These are phyloP conservation scores for Puccinia coronata DNA, from an alignment of 1,284 basidiomycete genomes.

Conservation along the genomic window DNA sequence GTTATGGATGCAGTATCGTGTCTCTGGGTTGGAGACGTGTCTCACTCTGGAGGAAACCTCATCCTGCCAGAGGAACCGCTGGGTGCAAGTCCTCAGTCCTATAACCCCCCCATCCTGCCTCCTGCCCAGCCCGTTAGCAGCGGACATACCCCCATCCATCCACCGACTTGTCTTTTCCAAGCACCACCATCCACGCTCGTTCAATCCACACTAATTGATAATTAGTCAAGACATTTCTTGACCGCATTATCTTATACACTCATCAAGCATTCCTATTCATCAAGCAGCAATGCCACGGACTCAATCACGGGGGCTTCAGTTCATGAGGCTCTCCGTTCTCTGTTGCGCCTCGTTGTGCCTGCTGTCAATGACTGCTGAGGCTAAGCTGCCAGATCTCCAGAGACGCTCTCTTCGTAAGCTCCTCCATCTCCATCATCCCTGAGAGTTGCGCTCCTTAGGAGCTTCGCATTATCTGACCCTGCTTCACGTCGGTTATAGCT, in stretches of 20 bases:
- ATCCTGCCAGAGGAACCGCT: background rate
- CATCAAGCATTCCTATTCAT: background rate
- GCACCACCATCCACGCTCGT: background rate
- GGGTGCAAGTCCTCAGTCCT: background rate
- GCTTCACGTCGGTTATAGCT: background rate
- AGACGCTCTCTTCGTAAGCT: constrained; percentile 22
- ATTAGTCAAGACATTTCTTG: background rate
- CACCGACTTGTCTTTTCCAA: background rate
- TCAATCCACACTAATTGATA: background rate
- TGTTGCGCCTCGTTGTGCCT: constrained; percentile 8
- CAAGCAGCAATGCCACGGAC: background rate
- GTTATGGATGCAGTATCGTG: background rate
- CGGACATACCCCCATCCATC: background rate
- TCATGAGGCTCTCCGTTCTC: background rate
- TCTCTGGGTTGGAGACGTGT: constrained; percentile 3
- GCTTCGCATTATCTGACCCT: background rate
- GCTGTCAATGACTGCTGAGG: background rate
- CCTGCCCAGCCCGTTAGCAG: background rate
- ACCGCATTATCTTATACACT: background rate
- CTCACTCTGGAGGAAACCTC: constrained; percentile 20
- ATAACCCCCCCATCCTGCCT: background rate
- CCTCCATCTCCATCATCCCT: background rate
- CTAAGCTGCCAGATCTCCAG: background rate
- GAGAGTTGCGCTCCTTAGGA: background rate
- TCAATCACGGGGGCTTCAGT: background rate